Evolutionary conservation across 257 asterid species (phyloP), one percentile per base, ranked within the genome.

Genomic region (Przewalskia tangutica): DNA sequence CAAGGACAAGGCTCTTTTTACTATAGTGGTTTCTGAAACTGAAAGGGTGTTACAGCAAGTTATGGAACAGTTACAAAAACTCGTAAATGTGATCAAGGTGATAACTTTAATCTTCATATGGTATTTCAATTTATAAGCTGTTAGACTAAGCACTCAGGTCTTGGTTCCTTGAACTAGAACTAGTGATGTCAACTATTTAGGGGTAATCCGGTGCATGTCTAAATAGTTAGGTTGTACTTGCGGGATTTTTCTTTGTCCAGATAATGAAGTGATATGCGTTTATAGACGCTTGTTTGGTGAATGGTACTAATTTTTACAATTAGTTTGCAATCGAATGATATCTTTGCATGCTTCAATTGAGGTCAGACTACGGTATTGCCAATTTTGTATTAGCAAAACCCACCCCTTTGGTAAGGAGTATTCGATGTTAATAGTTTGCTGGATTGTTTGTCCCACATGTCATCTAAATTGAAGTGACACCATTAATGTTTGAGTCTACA

Each of bases 1-100:
- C 91, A 94, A 86, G 88, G 99, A 95, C 83, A 94, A 90, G 88
- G 98, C 98, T 86, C 94, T 95, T 77, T 95, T 94, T 88, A 91
- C 99, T 67, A 89, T 95, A 83, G 97, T 92, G 86, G 99, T 94
- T 10, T 90, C 92, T 87, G 99, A 97, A 85, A 95, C 97, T 64
- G 93, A 94, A 84, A 91, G 85, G 85, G 91, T 92, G 60, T 86
- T 94, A 77, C 91, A 86, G 82, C 98, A 92, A 83, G 99, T 94
- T 84, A 91, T 87, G 92, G 97, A 94, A 88, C 99, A 95, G 85
- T 95, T 95, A 12, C 97, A 91, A 85, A 92, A 95, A 88, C 97
- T 95, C 10, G 97, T 95, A 79, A 95, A 95, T 77, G 99, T 95
- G 48, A 77, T 93, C 79, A 95, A 95, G 99, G 99, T 95, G 58